Evolutionary conservation across 2,329 filamentous ascomycete species (phyloP).

Genomic region (Escovopsis sp.): DNA sequence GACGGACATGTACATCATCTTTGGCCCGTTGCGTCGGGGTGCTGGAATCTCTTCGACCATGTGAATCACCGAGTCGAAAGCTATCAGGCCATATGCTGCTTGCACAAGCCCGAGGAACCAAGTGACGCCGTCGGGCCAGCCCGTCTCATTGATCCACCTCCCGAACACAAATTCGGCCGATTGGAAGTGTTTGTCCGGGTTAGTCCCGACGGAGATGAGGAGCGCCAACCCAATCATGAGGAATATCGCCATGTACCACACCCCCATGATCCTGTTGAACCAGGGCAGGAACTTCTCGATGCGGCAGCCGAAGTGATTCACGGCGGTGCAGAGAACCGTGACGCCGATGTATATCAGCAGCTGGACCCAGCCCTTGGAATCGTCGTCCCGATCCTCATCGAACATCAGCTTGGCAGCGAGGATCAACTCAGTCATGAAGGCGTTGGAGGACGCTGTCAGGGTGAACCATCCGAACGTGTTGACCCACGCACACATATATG

Average conservation of each 20-base stretch:
- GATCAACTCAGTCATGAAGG: conserved; percentile 44
- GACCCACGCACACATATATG: conserved; percentile 45
- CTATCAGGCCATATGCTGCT: conserved; percentile 38
- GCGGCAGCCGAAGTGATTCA: conserved; percentile 38
- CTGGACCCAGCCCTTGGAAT: conserved; percentile 33
- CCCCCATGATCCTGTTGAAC: conserved; percentile 42
- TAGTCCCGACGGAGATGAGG: conserved; percentile 35
- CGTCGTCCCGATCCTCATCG: conserved; percentile 29
- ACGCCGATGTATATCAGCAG: conserved; percentile 40
- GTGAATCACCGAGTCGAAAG: conserved; percentile 44
- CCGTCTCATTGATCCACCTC: conserved; percentile 27
- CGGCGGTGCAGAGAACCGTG: conserved; percentile 29
- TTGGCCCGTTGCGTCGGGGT: conserved; percentile 34
- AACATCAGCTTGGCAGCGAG: conserved; percentile 42
- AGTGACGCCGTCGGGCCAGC: conserved; percentile 40
- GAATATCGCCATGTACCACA: conserved; percentile 37
- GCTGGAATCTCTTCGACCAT: conserved; percentile 42
- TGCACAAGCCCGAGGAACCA: conserved; percentile 45
- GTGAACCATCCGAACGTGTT: conserved; percentile 47
- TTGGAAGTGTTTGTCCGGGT: conserved; percentile 29
- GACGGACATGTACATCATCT: conserved; percentile 37
- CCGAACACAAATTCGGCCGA: conserved; percentile 37
- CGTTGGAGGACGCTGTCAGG: conserved; percentile 37
- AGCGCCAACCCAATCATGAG: conserved; percentile 35
- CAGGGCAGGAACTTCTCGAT: conserved; percentile 23